Evolutionary conservation across 441 rosid species (phyloP).

Genomic region (Eruca vesicaria): DNA sequence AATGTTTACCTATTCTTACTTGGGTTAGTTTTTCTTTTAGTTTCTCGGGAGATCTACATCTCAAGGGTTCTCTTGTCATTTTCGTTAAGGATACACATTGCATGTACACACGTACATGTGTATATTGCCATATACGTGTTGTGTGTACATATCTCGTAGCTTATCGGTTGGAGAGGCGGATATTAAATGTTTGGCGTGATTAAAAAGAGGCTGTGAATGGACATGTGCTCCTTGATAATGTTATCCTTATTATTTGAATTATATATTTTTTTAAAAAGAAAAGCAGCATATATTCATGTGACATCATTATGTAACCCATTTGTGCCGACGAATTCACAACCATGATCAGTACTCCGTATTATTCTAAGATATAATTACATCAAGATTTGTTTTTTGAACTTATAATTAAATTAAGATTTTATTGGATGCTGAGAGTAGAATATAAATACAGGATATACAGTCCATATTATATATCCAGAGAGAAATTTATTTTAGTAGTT

Average conservation of each 20-base stretch:
- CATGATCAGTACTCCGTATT: neutral
- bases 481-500: too few relatives aligned
- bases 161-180: conserved; percentile 13
- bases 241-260: conserved; percentile 3
- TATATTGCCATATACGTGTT: conserved; percentile 13
- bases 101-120: conserved; percentile 26
- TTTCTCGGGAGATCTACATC: neutral
- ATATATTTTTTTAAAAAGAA: neutral
- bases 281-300: conserved; percentile 12
- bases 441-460: too few relatives aligned
- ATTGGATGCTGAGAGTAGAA: neutral
- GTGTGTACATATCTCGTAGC: conserved; percentile 9
- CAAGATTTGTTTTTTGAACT: too few relatives aligned
- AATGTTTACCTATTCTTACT: neutral
- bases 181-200: conserved; percentile 24
- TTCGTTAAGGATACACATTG: conserved; percentile 1
- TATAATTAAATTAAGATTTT: neutral
- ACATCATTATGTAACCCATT: conserved; percentile 12
- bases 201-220: conserved; percentile 8
- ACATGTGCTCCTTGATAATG: conserved; percentile 18
- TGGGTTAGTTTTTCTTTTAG: neutral
- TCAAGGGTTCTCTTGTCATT: neutral
- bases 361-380: neutral
- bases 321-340: conserved; percentile 21
- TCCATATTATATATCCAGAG: too few relatives aligned